These are phyloP conservation scores for Pseudogymnoascus sp. DNA, from an alignment of 2,329 filamentous ascomycete genomes.

Conservation along the genomic window DNA sequence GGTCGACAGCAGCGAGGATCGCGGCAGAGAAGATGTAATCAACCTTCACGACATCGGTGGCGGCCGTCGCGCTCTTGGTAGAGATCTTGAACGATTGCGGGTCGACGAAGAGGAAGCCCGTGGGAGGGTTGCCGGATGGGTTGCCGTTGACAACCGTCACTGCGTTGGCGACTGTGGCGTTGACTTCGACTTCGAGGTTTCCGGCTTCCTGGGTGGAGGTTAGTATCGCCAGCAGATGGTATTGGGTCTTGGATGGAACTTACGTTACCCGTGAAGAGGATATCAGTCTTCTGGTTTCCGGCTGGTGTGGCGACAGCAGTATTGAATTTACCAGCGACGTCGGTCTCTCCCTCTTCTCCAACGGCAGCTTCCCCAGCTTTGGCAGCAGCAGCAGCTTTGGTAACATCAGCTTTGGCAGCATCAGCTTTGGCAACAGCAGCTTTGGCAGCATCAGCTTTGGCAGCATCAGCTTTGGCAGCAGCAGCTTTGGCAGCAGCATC, in stretches of 20 bases:
- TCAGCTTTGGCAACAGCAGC: background rate
- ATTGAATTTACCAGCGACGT: background rate
- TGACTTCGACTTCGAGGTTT: conserved; percentile 5
- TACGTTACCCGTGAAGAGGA: conserved; percentile 1
- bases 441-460: background rate
- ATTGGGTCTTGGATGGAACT: background rate
- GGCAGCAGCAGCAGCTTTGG: background rate
- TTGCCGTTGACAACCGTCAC: background rate
- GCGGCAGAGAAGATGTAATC: conserved; percentile 20
- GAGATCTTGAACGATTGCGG: conserved; percentile 9
- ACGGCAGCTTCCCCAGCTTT: background rate
- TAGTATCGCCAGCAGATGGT: background rate
- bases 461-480: background rate
- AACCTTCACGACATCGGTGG: background rate
- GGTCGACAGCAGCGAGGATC: conserved; percentile 28
- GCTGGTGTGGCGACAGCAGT: background rate
- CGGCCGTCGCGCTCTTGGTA: conserved; percentile 25
- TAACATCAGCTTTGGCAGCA: background rate
- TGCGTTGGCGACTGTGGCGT: background rate
- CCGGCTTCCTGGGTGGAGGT: conserved; percentile 24
- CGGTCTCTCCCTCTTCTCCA: background rate
- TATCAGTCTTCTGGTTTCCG: background rate
- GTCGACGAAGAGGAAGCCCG: background rate
- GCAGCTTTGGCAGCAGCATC: background rate
- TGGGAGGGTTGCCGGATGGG: background rate